Conservation (phyloP, 345 rosid species). For the Populus simonii region DNA sequence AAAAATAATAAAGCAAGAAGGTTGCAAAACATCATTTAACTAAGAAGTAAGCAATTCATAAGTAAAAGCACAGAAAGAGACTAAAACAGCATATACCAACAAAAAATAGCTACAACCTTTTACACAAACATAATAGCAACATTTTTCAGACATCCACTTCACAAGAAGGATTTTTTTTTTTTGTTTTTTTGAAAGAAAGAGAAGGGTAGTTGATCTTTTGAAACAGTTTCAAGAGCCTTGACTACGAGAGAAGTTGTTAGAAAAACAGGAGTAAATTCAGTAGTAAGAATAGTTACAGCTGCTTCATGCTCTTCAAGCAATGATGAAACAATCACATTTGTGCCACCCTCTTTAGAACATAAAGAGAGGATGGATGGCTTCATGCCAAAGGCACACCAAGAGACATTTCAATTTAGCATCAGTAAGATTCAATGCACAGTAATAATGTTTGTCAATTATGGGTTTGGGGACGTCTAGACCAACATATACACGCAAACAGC, state of each 20-base stretch:
- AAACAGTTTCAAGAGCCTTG: background rate
- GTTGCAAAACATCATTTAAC: background rate
- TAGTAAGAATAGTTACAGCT: background rate
- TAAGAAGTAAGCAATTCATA: background rate
- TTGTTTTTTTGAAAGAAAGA: background rate
- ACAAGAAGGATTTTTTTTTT: background rate
- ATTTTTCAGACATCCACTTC: background rate
- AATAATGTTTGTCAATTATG: background rate
- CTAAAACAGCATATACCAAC: background rate
- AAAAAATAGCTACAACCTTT: background rate
- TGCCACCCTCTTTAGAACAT: background rate
- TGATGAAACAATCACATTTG: conserved; percentile 5
- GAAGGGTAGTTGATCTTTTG: background rate
- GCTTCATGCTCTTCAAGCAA: conserved; percentile 8
- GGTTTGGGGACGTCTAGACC: background rate
- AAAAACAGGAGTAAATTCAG: conserved; percentile 3
- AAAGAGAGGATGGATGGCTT: conserved; percentile 3
- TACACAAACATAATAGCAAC: background rate
- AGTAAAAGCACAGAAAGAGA: background rate
- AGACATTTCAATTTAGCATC: conserved; percentile 9
- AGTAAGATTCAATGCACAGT: conserved; percentile 2
- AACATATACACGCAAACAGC: background rate
- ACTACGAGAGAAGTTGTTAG: background rate
- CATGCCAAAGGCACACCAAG: conserved; percentile 1
- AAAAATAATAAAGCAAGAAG: background rate